These are phyloP conservation scores for Ogataea populi-albae DNA, from an alignment of 805 yeast species.

Conservation along the genomic window DNA sequence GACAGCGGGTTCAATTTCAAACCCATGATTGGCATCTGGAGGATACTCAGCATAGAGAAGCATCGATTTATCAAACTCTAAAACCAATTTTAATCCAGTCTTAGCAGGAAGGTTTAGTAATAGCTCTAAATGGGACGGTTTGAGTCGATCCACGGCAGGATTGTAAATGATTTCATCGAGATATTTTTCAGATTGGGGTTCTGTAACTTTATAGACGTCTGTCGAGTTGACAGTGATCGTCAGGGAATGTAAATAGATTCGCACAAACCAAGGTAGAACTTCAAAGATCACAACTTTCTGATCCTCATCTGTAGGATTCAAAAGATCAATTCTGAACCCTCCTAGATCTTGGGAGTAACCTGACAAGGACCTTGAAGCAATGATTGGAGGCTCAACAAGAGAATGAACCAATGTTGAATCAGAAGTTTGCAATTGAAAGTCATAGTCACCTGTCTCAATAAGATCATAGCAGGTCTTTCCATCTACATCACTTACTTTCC, in stretches of 20 bases:
- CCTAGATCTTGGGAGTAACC: slow-evolving; percentile 92
- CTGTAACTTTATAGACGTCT: slow-evolving; percentile 19
- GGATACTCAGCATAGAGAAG: slow-evolving; percentile 88
- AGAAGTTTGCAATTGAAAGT: slow-evolving; percentile 41
- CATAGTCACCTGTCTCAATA: slow-evolving; percentile 24
- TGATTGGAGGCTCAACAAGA: slow-evolving; percentile 54
- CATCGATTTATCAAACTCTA: slow-evolving; percentile 84
- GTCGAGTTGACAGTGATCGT: slow-evolving; percentile 32
- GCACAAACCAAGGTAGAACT: slow-evolving; percentile 89
- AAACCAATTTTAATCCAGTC: slow-evolving; percentile 58
- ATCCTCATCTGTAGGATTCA: slow-evolving; percentile 55
- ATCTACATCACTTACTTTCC: background rate
- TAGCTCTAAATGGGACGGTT: slow-evolving; percentile 83
- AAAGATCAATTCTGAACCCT: slow-evolving; percentile 75
- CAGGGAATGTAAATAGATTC: slow-evolving; percentile 74
- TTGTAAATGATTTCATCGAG: slow-evolving; percentile 56
- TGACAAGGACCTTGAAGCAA: slow-evolving; percentile 80
- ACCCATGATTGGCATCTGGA: slow-evolving; percentile 99
- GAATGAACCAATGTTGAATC: slow-evolving; percentile 44
- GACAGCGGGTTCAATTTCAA: slow-evolving; percentile 89
- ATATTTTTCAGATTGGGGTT: slow-evolving; percentile 32
- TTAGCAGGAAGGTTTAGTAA: slow-evolving; percentile 60
- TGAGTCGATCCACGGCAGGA: slow-evolving; percentile 76
- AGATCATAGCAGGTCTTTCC: slow-evolving; percentile 25
- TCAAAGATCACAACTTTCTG: slow-evolving; percentile 67